Evolutionary conservation across 1,139 yeast species (phyloP).

Genomic region (Suhomyces panamericanus): DNA sequence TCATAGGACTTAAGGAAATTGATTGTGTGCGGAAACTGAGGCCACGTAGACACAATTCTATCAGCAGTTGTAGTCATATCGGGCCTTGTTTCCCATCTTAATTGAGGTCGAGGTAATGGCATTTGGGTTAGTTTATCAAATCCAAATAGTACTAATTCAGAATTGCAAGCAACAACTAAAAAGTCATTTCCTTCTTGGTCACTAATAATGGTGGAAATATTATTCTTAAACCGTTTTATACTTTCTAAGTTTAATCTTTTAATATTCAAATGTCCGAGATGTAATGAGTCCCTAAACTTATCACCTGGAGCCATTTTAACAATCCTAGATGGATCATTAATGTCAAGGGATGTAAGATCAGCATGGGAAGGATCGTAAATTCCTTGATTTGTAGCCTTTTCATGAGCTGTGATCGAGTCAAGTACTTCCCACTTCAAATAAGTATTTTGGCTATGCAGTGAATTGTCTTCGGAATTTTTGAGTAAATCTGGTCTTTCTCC

Average conservation of each 20-base stretch:
- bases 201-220: constrained; percentile 18
- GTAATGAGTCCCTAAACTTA: constrained; percentile 31
- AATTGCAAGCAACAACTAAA: constrained; percentile 30
- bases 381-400: constrained; percentile 14
- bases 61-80: constrained; percentile 38
- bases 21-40: constrained; percentile 56
- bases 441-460: constrained; percentile 27
- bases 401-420: constrained; percentile 13
- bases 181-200: constrained; percentile 18
- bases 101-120: constrained; percentile 26
- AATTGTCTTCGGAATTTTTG: constrained; percentile 13
- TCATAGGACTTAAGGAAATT: constrained; percentile 41
- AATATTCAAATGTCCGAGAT: constrained; percentile 25
- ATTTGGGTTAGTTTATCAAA: constrained; percentile 26
- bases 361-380: constrained; percentile 20
- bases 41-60: constrained; percentile 47
- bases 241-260: constrained; percentile 23
- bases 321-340: constrained; percentile 24
- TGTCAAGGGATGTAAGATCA: constrained; percentile 18
- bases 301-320: constrained; percentile 32
- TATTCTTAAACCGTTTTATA: constrained; percentile 38
- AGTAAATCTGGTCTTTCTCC: too few relatives aligned
- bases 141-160: constrained; percentile 31
- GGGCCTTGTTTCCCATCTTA: constrained; percentile 45
- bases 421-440: constrained; percentile 30